These are phyloP conservation scores for Setaria viridis DNA, from an alignment of 202 grass and related monocot species.

Conservation along the genomic window DNA sequence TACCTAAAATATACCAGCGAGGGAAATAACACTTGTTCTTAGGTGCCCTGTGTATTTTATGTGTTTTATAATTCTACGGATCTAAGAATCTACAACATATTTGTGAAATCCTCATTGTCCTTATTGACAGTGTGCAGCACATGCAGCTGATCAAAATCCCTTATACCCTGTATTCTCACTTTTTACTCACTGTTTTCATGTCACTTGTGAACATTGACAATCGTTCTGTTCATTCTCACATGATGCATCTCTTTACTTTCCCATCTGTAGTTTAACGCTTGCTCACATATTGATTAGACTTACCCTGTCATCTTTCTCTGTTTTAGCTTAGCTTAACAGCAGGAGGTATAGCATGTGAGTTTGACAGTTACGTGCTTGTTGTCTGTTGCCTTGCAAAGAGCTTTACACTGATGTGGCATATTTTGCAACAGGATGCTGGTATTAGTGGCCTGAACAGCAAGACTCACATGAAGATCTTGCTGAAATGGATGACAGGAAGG, in stretches of 20 bases:
- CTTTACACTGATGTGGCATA: neutral
- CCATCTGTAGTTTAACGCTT: neutral
- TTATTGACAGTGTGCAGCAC: neutral
- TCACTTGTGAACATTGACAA: neutral
- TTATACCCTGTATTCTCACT: neutral
- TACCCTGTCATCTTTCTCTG: neutral
- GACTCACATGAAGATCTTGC: slow-evolving; percentile 93
- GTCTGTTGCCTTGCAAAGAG: neutral
- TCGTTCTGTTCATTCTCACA: neutral
- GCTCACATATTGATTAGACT: neutral
- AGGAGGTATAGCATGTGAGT: neutral
- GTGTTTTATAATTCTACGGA: neutral
- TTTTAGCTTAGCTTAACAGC: neutral
- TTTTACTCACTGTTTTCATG: neutral
- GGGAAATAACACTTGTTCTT: neutral
- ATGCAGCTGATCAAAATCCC: neutral
- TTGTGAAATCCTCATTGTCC: neutral
- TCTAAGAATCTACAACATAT: neutral
- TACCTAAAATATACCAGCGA: neutral
- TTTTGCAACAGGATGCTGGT: slow-evolving; percentile 59
- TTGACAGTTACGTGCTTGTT: neutral
- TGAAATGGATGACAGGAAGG: slow-evolving; percentile 94
- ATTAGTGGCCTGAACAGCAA: slow-evolving; percentile 86
- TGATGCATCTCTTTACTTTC: neutral
- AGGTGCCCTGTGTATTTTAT: neutral